Percentiles rank a stretch among this genome's conserved stretches.
Evolutionary conservation across 805 yeast species (phyloP).

Genomic region (Wickerhamiella kurtzmanii): DNA sequence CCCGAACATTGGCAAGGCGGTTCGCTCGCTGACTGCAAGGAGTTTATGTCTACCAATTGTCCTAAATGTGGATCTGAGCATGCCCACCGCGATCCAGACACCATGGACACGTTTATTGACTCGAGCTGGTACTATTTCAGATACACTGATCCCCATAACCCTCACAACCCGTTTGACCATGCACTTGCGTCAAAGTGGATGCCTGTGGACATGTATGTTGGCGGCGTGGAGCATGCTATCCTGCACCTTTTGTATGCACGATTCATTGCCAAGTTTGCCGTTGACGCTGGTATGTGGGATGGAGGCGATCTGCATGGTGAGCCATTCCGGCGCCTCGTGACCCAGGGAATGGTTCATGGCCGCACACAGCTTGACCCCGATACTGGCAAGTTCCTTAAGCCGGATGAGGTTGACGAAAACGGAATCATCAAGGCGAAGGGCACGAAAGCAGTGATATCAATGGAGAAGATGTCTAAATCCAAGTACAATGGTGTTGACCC

Average conservation of each 20-base stretch:
- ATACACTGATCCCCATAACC: conserved; percentile 61
- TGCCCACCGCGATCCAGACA: conserved; percentile 86
- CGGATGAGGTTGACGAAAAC: conserved; percentile 43
- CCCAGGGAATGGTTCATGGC: conserved; percentile 98
- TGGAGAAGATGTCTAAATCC: conserved; percentile 93
- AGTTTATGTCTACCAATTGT: conserved; percentile 61
- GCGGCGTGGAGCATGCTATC: conserved; percentile 96
- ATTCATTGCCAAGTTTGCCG: conserved; percentile 69
- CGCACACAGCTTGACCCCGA: conserved; percentile 62
- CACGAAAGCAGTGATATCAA: conserved; percentile 39
- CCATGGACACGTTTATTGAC: conserved; percentile 98
- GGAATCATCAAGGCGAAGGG: conserved; percentile 37
- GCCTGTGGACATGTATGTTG: conserved; percentile 86
- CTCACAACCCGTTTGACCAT: conserved; percentile 37
- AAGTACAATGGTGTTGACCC: conserved; percentile 94
- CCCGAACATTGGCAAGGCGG: conserved; percentile 45
- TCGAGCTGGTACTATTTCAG: conserved; percentile 94
- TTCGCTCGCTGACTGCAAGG: conserved; percentile 54
- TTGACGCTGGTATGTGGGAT: conserved; percentile 53
- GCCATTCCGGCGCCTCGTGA: conserved; percentile 66
- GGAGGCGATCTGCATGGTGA: conserved; percentile 50
- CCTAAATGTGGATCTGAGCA: conserved; percentile 53
- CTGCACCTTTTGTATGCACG: conserved; percentile 78
- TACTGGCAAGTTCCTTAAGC: conserved; percentile 61
- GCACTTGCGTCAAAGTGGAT: conserved; percentile 38